Evolutionary conservation across 2,329 filamentous ascomycete genomes (phyloP).

Genomic region (Colletotrichum endophyticum): DNA sequence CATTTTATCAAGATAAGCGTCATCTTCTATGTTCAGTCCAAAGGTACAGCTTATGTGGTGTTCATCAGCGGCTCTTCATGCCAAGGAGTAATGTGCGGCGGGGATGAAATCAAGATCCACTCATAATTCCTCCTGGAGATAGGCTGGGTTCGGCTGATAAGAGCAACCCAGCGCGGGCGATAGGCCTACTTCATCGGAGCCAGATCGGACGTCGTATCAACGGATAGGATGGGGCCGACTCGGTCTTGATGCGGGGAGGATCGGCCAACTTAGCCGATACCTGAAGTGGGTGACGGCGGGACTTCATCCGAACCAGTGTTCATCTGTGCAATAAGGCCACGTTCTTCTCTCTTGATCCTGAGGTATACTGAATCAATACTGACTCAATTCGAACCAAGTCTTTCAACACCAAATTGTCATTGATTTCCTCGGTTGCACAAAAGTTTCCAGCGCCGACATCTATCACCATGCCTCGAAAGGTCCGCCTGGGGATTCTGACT

Average conservation of each 20-base stretch:
- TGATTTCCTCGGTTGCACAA: not conserved
- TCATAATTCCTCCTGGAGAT: not conserved
- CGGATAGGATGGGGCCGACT: not conserved
- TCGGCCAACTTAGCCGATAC: not conserved
- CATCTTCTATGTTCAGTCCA: fast-evolving
- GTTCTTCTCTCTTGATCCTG: not conserved
- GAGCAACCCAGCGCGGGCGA: not conserved
- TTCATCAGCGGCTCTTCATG: not conserved
- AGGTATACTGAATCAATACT: too few relatives aligned
- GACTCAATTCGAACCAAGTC: not conserved
- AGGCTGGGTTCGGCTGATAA: not conserved
- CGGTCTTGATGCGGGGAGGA: not conserved
- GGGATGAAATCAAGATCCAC: not conserved
- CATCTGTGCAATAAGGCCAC: not conserved
- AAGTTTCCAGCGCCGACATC: fast-evolving
- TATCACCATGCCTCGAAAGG: not conserved
- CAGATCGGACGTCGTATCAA: not conserved
- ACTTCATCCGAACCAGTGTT: not conserved
- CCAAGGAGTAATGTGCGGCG: not conserved
- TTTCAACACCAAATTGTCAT: not conserved
- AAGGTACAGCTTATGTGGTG: not conserved
- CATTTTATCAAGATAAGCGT: not conserved
- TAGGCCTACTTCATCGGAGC: not conserved
- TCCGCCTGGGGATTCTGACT: not conserved
- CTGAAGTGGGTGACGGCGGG: not conserved